Evolutionary conservation across 257 asterid genomes (phyloP).

Genomic region (Oldenlandia corymbosa): DNA sequence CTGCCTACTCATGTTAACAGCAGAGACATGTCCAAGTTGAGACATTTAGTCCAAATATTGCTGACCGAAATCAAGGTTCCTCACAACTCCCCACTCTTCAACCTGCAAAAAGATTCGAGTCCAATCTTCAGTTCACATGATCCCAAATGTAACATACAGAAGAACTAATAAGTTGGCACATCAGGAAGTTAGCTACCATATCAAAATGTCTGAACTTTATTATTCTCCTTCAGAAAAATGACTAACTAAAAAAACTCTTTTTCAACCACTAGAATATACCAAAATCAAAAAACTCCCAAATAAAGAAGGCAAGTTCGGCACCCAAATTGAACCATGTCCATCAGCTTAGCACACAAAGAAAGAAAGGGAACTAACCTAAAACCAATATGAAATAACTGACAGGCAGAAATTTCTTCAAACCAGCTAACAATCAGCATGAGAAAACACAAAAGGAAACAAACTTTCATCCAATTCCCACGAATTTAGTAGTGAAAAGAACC

Average conservation of each 20-base stretch:
- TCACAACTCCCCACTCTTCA: constrained; percentile 15
- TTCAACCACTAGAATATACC: neutral
- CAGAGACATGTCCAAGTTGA: constrained; percentile 74
- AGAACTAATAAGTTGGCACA: neutral
- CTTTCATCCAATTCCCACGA: constrained; percentile 1
- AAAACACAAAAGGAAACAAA: neutral
- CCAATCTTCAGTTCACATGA: neutral
- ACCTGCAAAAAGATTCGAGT: constrained; percentile 17
- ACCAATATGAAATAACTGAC: neutral
- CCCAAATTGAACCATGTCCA: neutral
- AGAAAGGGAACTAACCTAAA: neutral
- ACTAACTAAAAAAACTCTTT: neutral
- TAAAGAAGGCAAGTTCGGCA: neutral
- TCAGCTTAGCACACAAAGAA: neutral
- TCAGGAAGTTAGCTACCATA: neutral
- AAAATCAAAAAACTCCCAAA: neutral
- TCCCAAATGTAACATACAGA: neutral
- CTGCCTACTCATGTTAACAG: constrained; percentile 55
- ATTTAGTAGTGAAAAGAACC: neutral
- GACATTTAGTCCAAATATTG: constrained; percentile 43
- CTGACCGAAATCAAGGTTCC: constrained; percentile 10
- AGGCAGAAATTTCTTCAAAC: neutral
- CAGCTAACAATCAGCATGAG: constrained; percentile 1
- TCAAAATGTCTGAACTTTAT: neutral
- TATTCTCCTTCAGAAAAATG: neutral